Base-by-base conservation (phyloP, 2,329 filamentous ascomycete species). In the Dactylellina cionopaga region DNA sequence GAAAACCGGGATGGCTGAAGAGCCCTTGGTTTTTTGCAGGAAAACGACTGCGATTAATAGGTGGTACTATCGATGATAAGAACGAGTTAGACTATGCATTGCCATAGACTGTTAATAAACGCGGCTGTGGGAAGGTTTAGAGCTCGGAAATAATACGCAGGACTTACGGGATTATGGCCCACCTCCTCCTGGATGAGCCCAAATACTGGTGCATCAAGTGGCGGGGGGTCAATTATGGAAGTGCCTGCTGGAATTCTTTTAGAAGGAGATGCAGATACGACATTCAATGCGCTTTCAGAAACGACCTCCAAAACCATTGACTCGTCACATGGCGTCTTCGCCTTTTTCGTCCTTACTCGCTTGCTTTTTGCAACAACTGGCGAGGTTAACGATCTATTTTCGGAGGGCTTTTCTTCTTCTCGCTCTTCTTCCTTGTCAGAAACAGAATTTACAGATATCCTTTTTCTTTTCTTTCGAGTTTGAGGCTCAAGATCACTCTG, bases 151-250 rank as follows among this genome's bases (percentile, higher is more conserved):
- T 25, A 58, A 58, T 31, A 49, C 17, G 44, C 24, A 15, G 49
- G 58, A 58, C 69, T 41, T 46, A 74, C 69, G 41, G 69, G 69
- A 52, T 74, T 74, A 27, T 62, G 44, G 33, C 55, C 54, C 15
- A 74, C 60, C 44, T 74, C 69, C 44, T 74, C 69, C 35, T 74
- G 69, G 15, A 74, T 68, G n/a, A 74, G 47, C 10, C 69, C 69
- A n/a, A 74, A 74, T 5, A 35, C 25, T 29, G 33, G 29, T 7
- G 52, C 60, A 24, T 66, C 47, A 15, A 68, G 60, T 24, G 69
- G 60, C n/a, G 69, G 69, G 1, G 69, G 69, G 15, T 66, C 43
- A 27, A 74, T 74, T 24, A 68, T 47, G 5, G 69, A 74, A 29
- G 68, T 72, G 27, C 68, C 68, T 1, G 68, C 68, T 31, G 68